phyloP scores from a whole-genome alignment of 2,329 filamentous ascomycete genomes.

The Ceratocystis eucalypticola region DNA sequence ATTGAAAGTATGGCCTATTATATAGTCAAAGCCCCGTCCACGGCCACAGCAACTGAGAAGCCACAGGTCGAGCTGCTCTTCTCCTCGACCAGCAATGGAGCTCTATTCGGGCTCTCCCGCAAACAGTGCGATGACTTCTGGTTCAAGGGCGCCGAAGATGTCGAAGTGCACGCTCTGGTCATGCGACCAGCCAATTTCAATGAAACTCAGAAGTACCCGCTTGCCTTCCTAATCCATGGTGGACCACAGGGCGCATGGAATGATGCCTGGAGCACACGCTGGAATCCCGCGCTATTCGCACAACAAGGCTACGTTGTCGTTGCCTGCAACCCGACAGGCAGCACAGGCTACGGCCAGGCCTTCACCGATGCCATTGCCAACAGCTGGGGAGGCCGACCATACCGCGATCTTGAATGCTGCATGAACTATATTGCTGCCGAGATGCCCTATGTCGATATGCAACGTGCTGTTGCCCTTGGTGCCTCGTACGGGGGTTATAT shows the following conservation, averaged over 20 bases:
- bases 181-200: constrained; percentile 54
- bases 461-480: constrained; percentile 57
- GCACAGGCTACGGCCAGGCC: constrained; percentile 67
- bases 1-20: constrained; percentile 60
- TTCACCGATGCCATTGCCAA: constrained; percentile 63
- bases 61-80: constrained; percentile 32
- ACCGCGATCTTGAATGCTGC: constrained; percentile 64
- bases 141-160: constrained; percentile 36
- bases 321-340: constrained; percentile 70
- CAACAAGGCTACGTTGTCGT: constrained; percentile 80
- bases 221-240: constrained; percentile 70
- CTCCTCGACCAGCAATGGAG: constrained; percentile 52
- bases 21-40: constrained; percentile 38
- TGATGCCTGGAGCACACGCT: constrained; percentile 66
- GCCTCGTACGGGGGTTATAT: constrained; percentile 65
- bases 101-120: constrained; percentile 50
- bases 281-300: constrained; percentile 77
- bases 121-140: constrained; percentile 50
- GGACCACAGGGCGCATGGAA: constrained; percentile 67
- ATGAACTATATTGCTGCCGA: constrained; percentile 60
- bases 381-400: constrained; percentile 77
- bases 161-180: constrained; percentile 53
- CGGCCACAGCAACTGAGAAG: constrained; percentile 25
- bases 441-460: constrained; percentile 54
- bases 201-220: constrained; percentile 57